A percentile compares a stretch with the other conserved stretches of the same genome.
These are phyloP conservation scores for Backusella tarrabulga DNA, from an alignment of 192 early-diverging fungal species.

Conservation along the genomic window DNA sequence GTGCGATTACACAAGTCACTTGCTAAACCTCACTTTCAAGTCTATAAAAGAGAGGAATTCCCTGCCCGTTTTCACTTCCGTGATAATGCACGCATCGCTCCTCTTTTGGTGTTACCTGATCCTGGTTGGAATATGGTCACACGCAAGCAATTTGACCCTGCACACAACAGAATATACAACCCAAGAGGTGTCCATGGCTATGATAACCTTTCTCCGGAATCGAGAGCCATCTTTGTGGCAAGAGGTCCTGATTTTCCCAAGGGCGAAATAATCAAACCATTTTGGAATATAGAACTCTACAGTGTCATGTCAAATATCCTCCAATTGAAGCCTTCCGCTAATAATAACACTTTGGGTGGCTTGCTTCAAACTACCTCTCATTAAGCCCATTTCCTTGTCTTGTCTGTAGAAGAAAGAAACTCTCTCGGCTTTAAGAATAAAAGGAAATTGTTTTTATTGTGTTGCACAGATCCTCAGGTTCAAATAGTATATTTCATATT, in stretches of 20 bases:
- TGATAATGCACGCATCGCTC: slow-evolving; percentile 62
- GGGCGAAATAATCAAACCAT: slow-evolving; percentile 40
- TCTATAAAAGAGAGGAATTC: slow-evolving; percentile 71
- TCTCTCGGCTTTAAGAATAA: not conserved
- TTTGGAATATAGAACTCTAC: slow-evolving; percentile 78
- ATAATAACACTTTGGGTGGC: slow-evolving; percentile 64
- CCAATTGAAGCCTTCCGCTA: slow-evolving; percentile 55
- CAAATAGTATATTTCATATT: no score
- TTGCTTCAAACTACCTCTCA: not conserved
- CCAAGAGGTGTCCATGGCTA: slow-evolving; percentile 81
- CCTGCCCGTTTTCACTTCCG: slow-evolving; percentile 73
- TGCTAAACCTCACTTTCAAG: slow-evolving; percentile 50
- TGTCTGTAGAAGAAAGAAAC: not conserved
- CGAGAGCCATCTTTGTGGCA: slow-evolving; percentile 84
- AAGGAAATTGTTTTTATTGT: not conserved
- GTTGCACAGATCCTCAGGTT: not conserved
- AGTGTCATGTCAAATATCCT: slow-evolving; percentile 60
- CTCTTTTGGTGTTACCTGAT: slow-evolving; percentile 69
- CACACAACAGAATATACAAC: slow-evolving; percentile 10
- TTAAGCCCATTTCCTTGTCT: not conserved
- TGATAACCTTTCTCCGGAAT: slow-evolving; percentile 70
- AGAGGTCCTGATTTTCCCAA: slow-evolving; percentile 51
- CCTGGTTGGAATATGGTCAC: slow-evolving; percentile 61
- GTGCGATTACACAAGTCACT: slow-evolving; percentile 12
- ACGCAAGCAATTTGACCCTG: slow-evolving; percentile 29